Base-by-base conservation (phyloP, 1,284 basidiomycete species). In the Sanghuangporus sanghuang region DNA sequence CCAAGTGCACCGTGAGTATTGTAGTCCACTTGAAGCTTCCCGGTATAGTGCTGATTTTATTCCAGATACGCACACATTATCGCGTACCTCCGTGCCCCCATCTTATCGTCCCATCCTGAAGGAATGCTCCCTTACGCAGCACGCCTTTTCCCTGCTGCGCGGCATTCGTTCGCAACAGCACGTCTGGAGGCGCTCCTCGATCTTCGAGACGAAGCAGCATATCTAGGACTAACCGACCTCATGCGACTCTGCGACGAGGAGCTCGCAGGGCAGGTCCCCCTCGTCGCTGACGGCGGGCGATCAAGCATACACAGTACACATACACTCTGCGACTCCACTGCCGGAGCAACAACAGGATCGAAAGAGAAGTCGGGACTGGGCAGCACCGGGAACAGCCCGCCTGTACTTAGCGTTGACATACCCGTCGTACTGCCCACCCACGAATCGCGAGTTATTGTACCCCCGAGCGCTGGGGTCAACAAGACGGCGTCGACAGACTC, bases 151-250 rank as follows among this genome's bases (percentile, higher is more conserved):
- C 73, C 79, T 39, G 75, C 74, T 35, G 32, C 67, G 3, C 59
- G 57, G 12, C 59, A 60, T 44, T 62, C 64, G 1, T 65, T 60
- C 49, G 76, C 79, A 2, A 74, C 79, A 8, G 71, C 76, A 1
- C 83, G 84, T 16, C 74, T 90, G 16, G 88, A 90, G 59, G 77
- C 78, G 0, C 79, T 92, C 16, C 79, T 90, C 48, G 87, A 90
- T 64, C 81, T 91, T 18, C 82, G 89, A 7, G 89, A 92, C 67
- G 89, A 92, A 70, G 87, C 90, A 1, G 76, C 77, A 46, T 92
- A 85, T 69, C 83, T 93, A 27, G 83, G 82, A 27, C 82, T 92
- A 48, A 78, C 81, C 0, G 81, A 80, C 49, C 78, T 92, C 11
- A 76, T 82, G 65, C 79, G 77, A 64, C 78, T 92, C 3, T 92